A percentile compares a stretch with the other conserved stretches of the same genome.
Conservation (phyloP, 169 alveolate genomes). For the Plasmodium relictum region DNA sequence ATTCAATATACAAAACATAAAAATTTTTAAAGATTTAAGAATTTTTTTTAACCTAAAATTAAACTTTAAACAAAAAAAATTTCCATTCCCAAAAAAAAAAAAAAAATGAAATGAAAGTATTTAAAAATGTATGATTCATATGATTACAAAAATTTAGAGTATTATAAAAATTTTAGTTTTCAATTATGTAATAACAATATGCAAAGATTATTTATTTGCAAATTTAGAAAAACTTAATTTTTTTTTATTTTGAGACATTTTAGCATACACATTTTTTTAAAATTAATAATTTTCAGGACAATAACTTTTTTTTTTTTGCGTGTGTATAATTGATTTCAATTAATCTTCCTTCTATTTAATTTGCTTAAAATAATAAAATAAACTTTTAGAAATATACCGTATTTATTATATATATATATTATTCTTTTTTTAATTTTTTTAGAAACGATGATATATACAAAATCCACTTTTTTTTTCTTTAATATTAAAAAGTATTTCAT, state of each 20-base stretch:
- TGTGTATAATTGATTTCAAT: conserved; percentile 37
- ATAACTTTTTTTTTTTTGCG: conserved; percentile 26
- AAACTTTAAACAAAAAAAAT: conserved; percentile 39
- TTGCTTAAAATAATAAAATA: neutral
- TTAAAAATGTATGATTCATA: conserved; percentile 6
- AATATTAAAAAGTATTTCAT: too few species aligned
- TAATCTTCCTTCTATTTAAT: neutral
- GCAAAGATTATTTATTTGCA: neutral
- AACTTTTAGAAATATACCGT: too few species aligned
- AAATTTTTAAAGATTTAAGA: neutral
- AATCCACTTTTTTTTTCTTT: too few species aligned
- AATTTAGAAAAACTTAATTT: neutral
- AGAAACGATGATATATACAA: too few species aligned
- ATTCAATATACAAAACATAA: conserved; percentile 17
- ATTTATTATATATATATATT: too few species aligned
- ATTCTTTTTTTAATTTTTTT: too few species aligned
- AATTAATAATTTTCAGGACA: neutral
- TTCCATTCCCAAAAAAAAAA: conserved; percentile 26
- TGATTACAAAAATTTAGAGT: conserved; percentile 21
- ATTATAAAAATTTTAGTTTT: neutral
- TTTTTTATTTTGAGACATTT: neutral
- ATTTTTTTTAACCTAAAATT: conserved; percentile 48
- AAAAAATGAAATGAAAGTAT: conserved; percentile 7
- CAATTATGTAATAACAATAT: neutral
- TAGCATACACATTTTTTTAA: neutral